Base-by-base conservation (phyloP, 768 basidiomycete genomes). In the Filobasidium wieringae region DNA sequence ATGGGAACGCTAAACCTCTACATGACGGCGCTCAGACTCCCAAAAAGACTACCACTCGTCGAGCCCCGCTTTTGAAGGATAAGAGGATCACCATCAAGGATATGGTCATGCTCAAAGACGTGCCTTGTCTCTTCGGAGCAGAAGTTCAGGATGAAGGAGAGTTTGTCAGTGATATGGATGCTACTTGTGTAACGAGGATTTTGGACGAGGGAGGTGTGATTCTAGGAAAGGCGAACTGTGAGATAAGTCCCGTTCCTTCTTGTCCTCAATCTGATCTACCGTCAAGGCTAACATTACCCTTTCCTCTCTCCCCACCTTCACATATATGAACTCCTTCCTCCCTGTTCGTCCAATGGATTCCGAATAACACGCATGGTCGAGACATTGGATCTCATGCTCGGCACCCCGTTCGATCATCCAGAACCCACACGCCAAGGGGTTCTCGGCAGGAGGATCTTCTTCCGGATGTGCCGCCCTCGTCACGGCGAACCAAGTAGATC, bases 391-490 rank as follows among this genome's bases (percentile, higher is more conserved):
- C 5, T 77, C 76, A 8, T 75, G 73, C 53, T 73, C 73, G 6
- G 71, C 76, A 5, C 72, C 75, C 0, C 65, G 62, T 24, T 78
- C 78, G 0, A 76, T 77, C 15, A 76, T 78, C 12, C 72, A 78
- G 49, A 79, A 79, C 51, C 65, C 78, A 0, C 77, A 76, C 59
- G 77, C 74, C 12, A 64, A 59, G 19, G 76, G 77, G n/a, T 77
- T 76, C 36, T 76, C 75, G 8, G 65, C 74, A 7, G 78, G 77
- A 4, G 78, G 78, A 5, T 76, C 75, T n/a, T 74, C 72, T 55
- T 78, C 77, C 4, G 78, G 79, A 11, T 77, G 76, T 52, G 77
- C 74, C 8, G 75, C 72, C 7, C 73, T 78, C n/a, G 66, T 79
- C 7, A 76, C 74, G 0, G 63, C 68, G 3, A 75, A 75, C 11